Base-by-base conservation (phyloP, 345 rosid species). In the Reutealis trisperma region DNA sequence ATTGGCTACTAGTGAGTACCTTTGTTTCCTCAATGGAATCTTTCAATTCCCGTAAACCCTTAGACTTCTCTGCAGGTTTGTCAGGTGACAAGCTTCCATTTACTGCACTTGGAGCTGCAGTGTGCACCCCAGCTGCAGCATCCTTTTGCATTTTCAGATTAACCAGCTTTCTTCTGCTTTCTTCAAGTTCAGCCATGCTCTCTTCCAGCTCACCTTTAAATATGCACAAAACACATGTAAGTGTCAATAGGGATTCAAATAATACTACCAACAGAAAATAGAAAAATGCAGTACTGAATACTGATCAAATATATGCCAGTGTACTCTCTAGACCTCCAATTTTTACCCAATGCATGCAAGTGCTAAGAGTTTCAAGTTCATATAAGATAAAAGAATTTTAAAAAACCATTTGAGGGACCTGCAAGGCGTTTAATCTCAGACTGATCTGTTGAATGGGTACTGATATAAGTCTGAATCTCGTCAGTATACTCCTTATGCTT, bases 161-260 rank as follows among this genome's bases (percentile, higher is more conserved):
- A 73, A 96, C 85, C 80, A 93, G 77, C 83, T 92, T 96, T 86
- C 98, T 88, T 88, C 95, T 89, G 80, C 91, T 90, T 77, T 91
- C 98, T 87, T 96, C 97, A 55, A 93, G 95, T 83, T 92, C 94
- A 61, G 88, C 87, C 89, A 88, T 87, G 81, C 74, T 85, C 87
- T 96, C 99, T 85, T 96, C 98, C 80, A 96, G 78, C 84, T 92
- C 92, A 80, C 94, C 98, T 96, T 78, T 73, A 63, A 84, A 61
- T 51, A 79, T 51, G 61, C 82, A 77, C 30, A 74, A 71, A 79
- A 42, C 21, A 82, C 14, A 73, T 34, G 67, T 64, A 79, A 10
- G 67, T 41, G 51, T 84, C 60, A 77, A 65, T 68, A 74, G 34
- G 64, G 9, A 76, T 76, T 64, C 55, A 83, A 52, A 11, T 80